Evolutionary conservation across 257 asterid genomes (phyloP).

Genomic region (Solanum sitiens): DNA sequence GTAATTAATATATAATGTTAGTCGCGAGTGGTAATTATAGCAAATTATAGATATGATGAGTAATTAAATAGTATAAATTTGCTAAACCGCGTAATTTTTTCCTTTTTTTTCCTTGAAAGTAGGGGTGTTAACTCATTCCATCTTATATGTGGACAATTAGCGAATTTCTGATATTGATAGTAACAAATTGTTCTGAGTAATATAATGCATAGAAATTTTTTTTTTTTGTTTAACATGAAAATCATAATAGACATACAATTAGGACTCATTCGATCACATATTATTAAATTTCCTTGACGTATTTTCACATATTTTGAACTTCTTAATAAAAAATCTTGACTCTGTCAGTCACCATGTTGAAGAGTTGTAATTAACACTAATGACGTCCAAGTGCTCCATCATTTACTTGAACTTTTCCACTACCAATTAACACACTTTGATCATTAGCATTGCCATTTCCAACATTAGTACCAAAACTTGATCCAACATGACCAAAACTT

Average conservation of each 20-base stretch:
- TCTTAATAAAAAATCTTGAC: neutral
- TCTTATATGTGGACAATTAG: neutral
- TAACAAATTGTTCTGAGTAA: neutral
- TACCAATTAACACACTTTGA: neutral
- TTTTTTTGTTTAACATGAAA: neutral
- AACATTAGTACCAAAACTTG: neutral
- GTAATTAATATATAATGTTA: too few relatives aligned
- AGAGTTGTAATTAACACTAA: neutral
- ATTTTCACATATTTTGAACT: neutral
- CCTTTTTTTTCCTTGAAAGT: too few relatives aligned
- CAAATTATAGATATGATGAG: too few relatives aligned
- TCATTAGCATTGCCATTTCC: neutral
- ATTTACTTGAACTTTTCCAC: neutral
- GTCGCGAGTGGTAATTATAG: too few relatives aligned
- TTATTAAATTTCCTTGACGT: neutral
- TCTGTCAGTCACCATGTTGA: accelerated
- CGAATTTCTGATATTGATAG: neutral
- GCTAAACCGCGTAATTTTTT: too few relatives aligned
- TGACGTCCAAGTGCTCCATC: neutral
- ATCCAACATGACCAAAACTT: neutral
- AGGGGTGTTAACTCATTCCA: neutral
- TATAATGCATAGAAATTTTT: neutral
- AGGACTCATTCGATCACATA: neutral
- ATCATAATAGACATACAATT: neutral
- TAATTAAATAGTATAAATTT: too few relatives aligned